Evolutionary conservation across 257 asterid genomes (phyloP).

Genomic region (Rauvolfia tetraphylla): DNA sequence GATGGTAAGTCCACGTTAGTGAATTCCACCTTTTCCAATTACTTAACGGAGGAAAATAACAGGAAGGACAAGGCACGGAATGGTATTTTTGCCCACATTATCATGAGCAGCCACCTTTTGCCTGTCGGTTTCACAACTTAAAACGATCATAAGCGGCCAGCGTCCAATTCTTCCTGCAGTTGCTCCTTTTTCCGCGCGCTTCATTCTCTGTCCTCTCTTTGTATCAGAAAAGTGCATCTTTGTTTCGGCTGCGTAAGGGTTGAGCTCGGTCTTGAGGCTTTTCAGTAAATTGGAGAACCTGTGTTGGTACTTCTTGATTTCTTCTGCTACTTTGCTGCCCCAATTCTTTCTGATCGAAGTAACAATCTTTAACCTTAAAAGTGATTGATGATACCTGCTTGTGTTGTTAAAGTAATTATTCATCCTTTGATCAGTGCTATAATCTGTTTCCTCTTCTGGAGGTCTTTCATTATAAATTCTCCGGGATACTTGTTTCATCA

Average conservation of each 20-base stretch:
- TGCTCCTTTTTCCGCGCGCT: background rate
- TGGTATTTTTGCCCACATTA: background rate
- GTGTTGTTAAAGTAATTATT: background rate
- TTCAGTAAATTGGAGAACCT: background rate
- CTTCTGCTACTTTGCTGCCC: conserved; percentile 32
- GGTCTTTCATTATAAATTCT: background rate
- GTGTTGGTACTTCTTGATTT: background rate
- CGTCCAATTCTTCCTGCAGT: background rate
- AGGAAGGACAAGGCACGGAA: background rate
- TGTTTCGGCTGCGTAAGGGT: conserved; percentile 19
- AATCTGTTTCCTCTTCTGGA: background rate
- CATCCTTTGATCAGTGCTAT: background rate
- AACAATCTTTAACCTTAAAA: background rate
- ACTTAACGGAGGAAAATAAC: conserved; percentile 5
- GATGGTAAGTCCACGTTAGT: conserved; percentile 15
- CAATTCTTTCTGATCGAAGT: conserved; percentile 10
- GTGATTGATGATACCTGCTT: conserved; percentile 4
- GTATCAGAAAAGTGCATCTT: conserved; percentile 11
- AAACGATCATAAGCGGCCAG: conserved; percentile 19
- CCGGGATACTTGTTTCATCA: background rate
- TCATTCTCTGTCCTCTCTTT: background rate
- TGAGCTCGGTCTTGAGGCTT: conserved; percentile 11
- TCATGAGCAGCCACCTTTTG: conserved; percentile 21
- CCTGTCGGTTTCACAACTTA: conserved; percentile 34
- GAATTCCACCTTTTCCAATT: background rate